Evolutionary conservation across 805 yeast genomes (phyloP).

Genomic region (Pichia membranifaciens): DNA sequence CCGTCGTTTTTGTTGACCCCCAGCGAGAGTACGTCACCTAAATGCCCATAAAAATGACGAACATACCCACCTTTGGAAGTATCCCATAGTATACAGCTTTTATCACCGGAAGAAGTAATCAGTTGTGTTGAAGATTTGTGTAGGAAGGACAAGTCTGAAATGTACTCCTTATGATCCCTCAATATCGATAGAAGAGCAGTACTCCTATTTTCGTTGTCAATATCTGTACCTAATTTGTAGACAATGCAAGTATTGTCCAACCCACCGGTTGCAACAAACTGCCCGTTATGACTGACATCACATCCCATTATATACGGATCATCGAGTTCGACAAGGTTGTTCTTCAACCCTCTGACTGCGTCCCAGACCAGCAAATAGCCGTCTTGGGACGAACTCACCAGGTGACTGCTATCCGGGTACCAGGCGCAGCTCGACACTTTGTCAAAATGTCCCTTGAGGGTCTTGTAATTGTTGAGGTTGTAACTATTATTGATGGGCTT

Average conservation of each 20-base stretch:
- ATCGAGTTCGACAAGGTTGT: conserved; percentile 63
- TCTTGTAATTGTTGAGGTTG: conserved; percentile 21
- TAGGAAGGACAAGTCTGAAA: conserved; percentile 69
- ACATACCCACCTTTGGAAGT: conserved; percentile 49
- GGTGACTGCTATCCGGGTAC: conserved; percentile 54
- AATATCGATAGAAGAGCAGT: conserved; percentile 42
- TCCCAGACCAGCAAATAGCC: conserved; percentile 86
- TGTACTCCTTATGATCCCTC: conserved; percentile 79
- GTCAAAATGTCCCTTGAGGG: conserved; percentile 61
- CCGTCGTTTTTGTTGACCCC: conserved; percentile 23
- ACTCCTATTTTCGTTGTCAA: conserved; percentile 11
- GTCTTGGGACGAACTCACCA: conserved; percentile 79
- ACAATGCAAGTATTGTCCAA: conserved; percentile 74
- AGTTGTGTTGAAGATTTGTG: conserved; percentile 40
- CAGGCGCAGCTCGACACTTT: conserved; percentile 67
- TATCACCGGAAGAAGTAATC: conserved; percentile 76
- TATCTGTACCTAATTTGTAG: conserved; percentile 37
- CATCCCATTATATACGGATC: conserved; percentile 77
- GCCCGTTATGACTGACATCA: conserved; percentile 62
- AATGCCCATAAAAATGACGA: conserved; percentile 56
- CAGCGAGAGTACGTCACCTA: conserved; percentile 63
- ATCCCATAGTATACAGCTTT: conserved; percentile 79
- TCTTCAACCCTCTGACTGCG: conserved; percentile 61
- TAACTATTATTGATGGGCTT: conserved; percentile 8
- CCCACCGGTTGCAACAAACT: conserved; percentile 73